phyloP scores from a whole-genome alignment of 192 early-diverging fungal genomes.

The Thamnidium elegans region DNA sequence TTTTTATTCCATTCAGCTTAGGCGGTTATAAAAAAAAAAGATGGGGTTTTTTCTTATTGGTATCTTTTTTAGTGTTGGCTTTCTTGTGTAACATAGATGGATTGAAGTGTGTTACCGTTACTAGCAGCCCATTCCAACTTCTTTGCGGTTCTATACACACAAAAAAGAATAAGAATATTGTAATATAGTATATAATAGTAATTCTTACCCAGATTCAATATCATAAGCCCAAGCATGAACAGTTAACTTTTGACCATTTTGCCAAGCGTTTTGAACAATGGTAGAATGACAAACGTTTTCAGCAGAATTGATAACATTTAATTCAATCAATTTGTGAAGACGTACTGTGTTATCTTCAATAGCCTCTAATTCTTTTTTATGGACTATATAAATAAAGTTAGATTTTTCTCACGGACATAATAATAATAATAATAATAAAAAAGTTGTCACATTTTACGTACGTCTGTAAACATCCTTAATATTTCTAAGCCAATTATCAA shows the following conservation, averaged over 20 bases:
- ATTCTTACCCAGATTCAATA: constrained; percentile 48
- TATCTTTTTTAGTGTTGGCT: too few species aligned
- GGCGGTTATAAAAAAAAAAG: too few species aligned
- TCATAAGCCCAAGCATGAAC: constrained; percentile 76
- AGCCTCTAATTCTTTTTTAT: constrained; percentile 40
- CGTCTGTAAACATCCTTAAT: constrained; percentile 81
- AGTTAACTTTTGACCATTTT: constrained; percentile 63
- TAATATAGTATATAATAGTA: neutral
- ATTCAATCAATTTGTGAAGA: constrained; percentile 55
- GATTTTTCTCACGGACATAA: neutral
- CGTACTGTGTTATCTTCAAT: constrained; percentile 42
- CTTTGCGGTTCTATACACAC: constrained; percentile 7
- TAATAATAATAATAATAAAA: neutral
- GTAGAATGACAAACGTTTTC: constrained; percentile 69
- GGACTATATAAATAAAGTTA: constrained; percentile 7
- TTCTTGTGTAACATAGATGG: constrained; percentile 7
- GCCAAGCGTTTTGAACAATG: constrained; percentile 84
- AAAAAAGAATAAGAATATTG: too few species aligned
- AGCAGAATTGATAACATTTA: constrained; percentile 77
- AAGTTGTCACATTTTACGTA: constrained; percentile 44
- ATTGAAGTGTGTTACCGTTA: neutral
- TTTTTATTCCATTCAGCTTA: too few species aligned
- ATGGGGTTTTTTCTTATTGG: too few species aligned
- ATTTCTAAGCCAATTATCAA: constrained; percentile 88
- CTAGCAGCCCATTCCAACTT: constrained; percentile 12